These are phyloP conservation scores for Vigna trinervia DNA, from an alignment of 306 rosid species.

Conservation along the genomic window DNA sequence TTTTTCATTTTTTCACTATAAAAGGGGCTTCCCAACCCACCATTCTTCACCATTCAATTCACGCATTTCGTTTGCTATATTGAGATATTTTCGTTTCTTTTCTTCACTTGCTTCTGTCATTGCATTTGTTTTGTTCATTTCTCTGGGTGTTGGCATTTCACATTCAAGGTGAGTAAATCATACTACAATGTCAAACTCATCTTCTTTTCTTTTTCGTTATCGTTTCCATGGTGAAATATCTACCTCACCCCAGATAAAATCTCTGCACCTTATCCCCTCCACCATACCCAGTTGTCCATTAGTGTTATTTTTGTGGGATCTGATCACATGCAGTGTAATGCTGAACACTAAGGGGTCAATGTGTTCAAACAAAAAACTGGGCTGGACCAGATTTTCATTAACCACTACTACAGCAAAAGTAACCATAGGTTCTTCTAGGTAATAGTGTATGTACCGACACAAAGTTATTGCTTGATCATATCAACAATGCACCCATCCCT, in stretches of 20 bases:
- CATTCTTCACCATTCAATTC: slow-evolving; percentile 31
- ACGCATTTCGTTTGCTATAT: background rate
- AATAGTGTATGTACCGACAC: background rate
- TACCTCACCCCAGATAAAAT: background rate
- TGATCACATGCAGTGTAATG: background rate
- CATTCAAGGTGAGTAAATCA: background rate
- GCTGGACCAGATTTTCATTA: background rate
- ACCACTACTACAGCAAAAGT: background rate
- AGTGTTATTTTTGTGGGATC: background rate
- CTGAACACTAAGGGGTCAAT: background rate
- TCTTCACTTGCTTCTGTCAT: background rate
- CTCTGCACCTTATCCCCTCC: background rate
- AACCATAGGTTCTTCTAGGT: background rate
- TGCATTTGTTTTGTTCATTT: background rate
- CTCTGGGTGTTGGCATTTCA: slow-evolving; percentile 16
- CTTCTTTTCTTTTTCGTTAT: background rate
- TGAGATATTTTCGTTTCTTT: background rate
- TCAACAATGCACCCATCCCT: slow-evolving; percentile 28
- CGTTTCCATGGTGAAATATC: background rate
- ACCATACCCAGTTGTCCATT: background rate
- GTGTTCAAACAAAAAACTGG: background rate
- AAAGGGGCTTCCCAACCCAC: background rate
- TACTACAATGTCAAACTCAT: slow-evolving; percentile 9
- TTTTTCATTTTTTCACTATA: background rate
- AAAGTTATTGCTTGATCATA: slow-evolving; percentile 1